Conservation (phyloP, 192 early-diverging fungal species). For the Dimargaris cristalligena region DNA sequence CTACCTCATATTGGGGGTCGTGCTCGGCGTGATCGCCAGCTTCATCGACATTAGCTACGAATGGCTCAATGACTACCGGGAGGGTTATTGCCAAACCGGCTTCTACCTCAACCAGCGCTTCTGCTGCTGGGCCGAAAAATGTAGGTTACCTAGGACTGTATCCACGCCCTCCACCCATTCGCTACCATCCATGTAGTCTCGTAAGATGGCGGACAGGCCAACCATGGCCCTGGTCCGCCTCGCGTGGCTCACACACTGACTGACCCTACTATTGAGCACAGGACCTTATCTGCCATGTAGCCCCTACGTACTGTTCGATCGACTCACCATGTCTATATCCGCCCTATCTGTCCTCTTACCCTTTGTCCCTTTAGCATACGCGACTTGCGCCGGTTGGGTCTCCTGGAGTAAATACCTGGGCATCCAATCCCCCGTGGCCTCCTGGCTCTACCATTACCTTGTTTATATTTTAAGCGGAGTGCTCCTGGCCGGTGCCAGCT, state of each 20-base stretch:
- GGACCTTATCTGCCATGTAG: too few relatives aligned
- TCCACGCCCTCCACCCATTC: too few relatives aligned
- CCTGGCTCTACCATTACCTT: constrained; percentile 10
- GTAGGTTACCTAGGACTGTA: too few relatives aligned
- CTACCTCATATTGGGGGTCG: not conserved
- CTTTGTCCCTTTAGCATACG: too few relatives aligned
- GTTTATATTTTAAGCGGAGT: constrained; percentile 9
- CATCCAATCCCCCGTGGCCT: constrained; percentile 1
- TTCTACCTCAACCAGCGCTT: constrained; percentile 12
- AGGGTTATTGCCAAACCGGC: constrained; percentile 9
- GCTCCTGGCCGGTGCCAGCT: constrained; percentile 54
- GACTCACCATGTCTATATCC: too few relatives aligned
- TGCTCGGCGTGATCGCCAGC: constrained; percentile 5
- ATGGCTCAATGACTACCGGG: constrained; percentile 9
- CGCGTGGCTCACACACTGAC: too few relatives aligned
- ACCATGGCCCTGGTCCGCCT: too few relatives aligned
- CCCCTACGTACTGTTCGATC: too few relatives aligned
- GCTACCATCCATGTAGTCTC: too few relatives aligned
- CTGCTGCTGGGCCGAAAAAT: constrained; percentile 11
- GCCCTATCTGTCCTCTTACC: too few relatives aligned
- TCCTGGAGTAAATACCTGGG: not conserved
- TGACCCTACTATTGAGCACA: too few relatives aligned
- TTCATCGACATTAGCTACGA: constrained; percentile 12
- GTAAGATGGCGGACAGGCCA: too few relatives aligned
- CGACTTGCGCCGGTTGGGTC: not conserved